Evolutionary conservation across 2,329 filamentous ascomycete genomes (phyloP).

Genomic region (Talaromyces marneffei): DNA sequence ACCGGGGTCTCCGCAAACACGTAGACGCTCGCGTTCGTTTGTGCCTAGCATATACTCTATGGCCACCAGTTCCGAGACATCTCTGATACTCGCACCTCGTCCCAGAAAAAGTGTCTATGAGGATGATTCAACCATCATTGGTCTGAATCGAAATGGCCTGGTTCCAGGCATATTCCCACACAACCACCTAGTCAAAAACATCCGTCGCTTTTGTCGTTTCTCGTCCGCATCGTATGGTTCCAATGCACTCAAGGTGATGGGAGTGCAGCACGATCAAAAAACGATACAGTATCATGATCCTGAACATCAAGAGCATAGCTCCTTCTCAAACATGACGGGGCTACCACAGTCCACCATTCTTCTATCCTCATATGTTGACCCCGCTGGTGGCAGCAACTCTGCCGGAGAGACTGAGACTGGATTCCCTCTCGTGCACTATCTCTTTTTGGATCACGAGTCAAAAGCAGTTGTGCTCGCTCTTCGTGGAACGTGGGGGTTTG

Average conservation of each 20-base stretch:
- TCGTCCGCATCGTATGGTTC: conserved; percentile 45
- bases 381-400: conserved; percentile 60
- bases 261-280: conserved; percentile 31
- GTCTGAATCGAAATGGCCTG: conserved; percentile 39
- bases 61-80: conserved; percentile 40
- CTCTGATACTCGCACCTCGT: conserved; percentile 40
- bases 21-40: conserved; percentile 35
- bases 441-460: conserved; percentile 65
- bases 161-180: conserved; percentile 43
- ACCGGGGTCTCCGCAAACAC: conserved; percentile 25
- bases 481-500: conserved; percentile 65
- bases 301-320: conserved; percentile 40
- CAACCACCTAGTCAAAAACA: conserved; percentile 42
- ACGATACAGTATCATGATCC: conserved; percentile 26
- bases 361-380: conserved; percentile 65
- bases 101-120: conserved; percentile 42
- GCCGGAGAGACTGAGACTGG: conserved; percentile 60
- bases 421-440: conserved; percentile 66
- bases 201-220: conserved; percentile 43
- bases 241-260: conserved; percentile 45
- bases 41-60: conserved; percentile 44
- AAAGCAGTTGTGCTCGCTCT: conserved; percentile 68
- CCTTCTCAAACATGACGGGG: conserved; percentile 42
- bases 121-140: conserved; percentile 39
- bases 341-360: conserved; percentile 46